phyloP scores from a whole-genome alignment of 2,329 filamentous ascomycete genomes.

The Pochonia chlamydosporia region DNA sequence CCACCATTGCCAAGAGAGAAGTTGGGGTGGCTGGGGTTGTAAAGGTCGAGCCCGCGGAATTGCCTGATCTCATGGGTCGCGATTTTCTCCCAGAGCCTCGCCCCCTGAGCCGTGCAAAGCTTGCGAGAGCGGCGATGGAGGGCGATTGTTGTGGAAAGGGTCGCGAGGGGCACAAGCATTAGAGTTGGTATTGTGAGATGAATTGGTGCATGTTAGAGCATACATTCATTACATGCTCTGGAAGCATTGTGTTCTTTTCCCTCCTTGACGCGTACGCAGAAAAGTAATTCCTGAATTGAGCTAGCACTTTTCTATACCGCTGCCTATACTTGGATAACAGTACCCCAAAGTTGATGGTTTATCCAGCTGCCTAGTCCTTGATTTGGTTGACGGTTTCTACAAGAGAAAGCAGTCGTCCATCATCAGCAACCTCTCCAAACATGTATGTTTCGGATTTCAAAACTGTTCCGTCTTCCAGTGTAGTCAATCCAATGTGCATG shows the following conservation, averaged over 20 bases:
- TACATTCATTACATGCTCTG: too few relatives aligned
- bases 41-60: background rate
- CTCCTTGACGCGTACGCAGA: background rate
- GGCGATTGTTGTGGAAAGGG: slow-evolving; percentile 13
- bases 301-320: too few relatives aligned
- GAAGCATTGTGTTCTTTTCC: too few relatives aligned
- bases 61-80: slow-evolving; percentile 16
- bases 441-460: slow-evolving; percentile 7
- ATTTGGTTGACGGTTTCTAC: slow-evolving; percentile 4
- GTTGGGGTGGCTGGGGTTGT: background rate
- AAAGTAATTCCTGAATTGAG: background rate
- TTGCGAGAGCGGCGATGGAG: slow-evolving; percentile 18
- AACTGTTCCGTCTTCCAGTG: slow-evolving; percentile 4
- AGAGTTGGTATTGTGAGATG: too few relatives aligned
- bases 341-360: too few relatives aligned
- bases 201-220: too few relatives aligned
- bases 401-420: slow-evolving; percentile 8
- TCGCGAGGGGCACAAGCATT: slow-evolving; percentile 10
- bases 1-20: slow-evolving; percentile 14
- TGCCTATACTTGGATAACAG: too few relatives aligned
- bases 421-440: slow-evolving; percentile 9
- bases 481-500: slow-evolving; percentile 4
- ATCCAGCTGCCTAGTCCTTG: background rate
- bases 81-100: slow-evolving; percentile 18
- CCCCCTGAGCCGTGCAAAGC: slow-evolving; percentile 20